Base-by-base conservation (phyloP, 169 alveolate species). In the Babesia bigemina region DNA sequence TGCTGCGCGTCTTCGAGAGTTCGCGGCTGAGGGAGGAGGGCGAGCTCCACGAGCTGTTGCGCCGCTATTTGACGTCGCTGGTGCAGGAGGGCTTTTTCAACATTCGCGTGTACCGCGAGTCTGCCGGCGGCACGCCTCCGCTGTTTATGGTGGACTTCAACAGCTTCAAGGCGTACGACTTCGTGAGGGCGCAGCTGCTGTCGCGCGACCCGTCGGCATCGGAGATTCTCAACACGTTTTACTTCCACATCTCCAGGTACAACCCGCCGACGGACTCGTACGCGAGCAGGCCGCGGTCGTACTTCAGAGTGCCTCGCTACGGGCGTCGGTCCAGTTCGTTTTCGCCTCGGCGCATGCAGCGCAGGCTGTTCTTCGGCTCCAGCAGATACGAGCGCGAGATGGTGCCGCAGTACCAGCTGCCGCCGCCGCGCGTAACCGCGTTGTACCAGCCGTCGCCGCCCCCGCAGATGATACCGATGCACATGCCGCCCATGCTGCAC, bases 161-260 rank as follows among this genome's bases (percentile, higher is more conserved):
- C 57, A 48, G 60, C 56, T 26, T 67, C 55, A 53, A 67, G 16
- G 63, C 76, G 13, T 67, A 28, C 33, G 76, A 67, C n/a, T 67
- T 52, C 47, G 58, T 67, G 66, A 0, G 76, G 13, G 47, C 53
- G 22, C 76, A 48, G 21, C 36, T 67, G 0, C 33, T 52, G 28
- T 0, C 58, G 26, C 63, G 65, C n/a, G 76, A 67, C 33, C 45
- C 76, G 12, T 52, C 63, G 4, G 55, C 53, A 13, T 36, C 45
- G 11, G 57, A 14, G 24, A 28, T 67, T 14, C 24, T 67, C 42
- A 33, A 29, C 42, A 67, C 53, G 11, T 67, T 67, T 21, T 55
- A 67, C 55, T 67, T 67, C 65, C 76, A 67, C 66, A 22, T 53
- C n/a, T 52, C 76, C 6, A 10, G 76, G 33, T 55, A 52, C 65